phyloP scores from a whole-genome alignment of 1,139 yeast species.

The Lodderomyces elongisporus region DNA sequence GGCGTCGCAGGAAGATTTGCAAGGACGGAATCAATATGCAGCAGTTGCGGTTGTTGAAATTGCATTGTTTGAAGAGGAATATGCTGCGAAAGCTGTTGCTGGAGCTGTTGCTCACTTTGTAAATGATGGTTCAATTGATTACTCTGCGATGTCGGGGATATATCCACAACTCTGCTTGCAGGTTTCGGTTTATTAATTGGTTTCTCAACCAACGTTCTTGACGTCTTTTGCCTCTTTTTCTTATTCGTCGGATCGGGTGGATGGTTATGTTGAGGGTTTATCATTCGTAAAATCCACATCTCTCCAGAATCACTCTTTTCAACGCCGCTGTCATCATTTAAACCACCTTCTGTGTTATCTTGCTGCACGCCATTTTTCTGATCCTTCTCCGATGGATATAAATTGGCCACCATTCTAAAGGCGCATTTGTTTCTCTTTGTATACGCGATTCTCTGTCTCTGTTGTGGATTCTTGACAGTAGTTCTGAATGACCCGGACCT shows the following conservation, averaged over 20 bases:
- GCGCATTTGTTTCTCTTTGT: slow-evolving; percentile 49
- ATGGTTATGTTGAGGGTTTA: slow-evolving; percentile 45
- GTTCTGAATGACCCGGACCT: slow-evolving; percentile 46
- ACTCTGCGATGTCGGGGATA: no score
- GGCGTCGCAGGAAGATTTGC: slow-evolving; percentile 12
- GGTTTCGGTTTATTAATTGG: slow-evolving; percentile 37
- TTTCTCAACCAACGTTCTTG: slow-evolving; percentile 44
- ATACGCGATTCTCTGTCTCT: slow-evolving; percentile 49
- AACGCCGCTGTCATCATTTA: no score
- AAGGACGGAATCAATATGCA: slow-evolving; percentile 23
- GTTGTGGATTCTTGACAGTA: slow-evolving; percentile 44
- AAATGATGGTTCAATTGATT: slow-evolving; percentile 18
- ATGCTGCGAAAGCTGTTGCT: slow-evolving; percentile 8
- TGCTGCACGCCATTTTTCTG: slow-evolving; percentile 20
- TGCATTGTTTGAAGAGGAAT: slow-evolving; percentile 2
- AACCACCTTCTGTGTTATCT: slow-evolving; percentile 5
- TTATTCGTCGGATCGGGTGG: slow-evolving; percentile 39
- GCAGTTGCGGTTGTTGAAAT: slow-evolving; percentile 11
- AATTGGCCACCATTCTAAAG: slow-evolving; percentile 45
- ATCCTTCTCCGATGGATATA: slow-evolving; percentile 41
- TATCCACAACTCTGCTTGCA: slow-evolving; percentile 11
- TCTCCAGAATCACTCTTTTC: slow-evolving; percentile 17
- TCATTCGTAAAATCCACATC: slow-evolving; percentile 49
- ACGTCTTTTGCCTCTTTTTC: slow-evolving; percentile 36
- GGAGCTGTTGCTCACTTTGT: slow-evolving; percentile 16